Percentiles rank a stretch among this genome's conserved stretches.
phyloP scores from a whole-genome alignment of 208 protist species.

The Trypanosoma melophagium region DNA sequence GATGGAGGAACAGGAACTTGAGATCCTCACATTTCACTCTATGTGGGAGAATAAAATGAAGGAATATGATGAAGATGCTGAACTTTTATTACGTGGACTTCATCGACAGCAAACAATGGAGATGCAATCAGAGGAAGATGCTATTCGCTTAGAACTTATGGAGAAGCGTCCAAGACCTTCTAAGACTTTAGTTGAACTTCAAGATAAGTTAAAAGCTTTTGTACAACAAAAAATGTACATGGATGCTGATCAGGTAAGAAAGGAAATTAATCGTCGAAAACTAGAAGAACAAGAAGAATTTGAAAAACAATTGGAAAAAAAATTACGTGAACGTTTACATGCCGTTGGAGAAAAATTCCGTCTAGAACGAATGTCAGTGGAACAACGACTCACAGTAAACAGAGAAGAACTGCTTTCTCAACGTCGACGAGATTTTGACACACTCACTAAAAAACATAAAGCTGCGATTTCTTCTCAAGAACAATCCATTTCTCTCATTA shows the following conservation, averaged over 20 bases:
- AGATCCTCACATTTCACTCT: conserved; percentile 39
- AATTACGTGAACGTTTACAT: conserved; percentile 26
- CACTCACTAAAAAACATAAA: conserved; percentile 24
- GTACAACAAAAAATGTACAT: conserved; percentile 43
- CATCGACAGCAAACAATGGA: conserved; percentile 36
- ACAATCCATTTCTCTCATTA: conserved; percentile 23
- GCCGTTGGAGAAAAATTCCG: conserved; percentile 17
- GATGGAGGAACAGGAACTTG: conserved; percentile 33
- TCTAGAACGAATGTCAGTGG: conserved; percentile 28
- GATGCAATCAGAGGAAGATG: conserved; percentile 29
- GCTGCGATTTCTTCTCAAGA: conserved; percentile 26
- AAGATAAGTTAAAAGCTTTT: conserved; percentile 28
- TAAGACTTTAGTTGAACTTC: conserved; percentile 28
- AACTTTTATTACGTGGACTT: conserved; percentile 26
- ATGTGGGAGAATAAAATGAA: conserved; percentile 40
- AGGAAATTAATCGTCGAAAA: conserved; percentile 29
- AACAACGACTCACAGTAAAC: conserved; percentile 24
- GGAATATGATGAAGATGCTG: conserved; percentile 40
- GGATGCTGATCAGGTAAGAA: conserved; percentile 37
- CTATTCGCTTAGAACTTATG: conserved; percentile 18
- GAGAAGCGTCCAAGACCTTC: conserved; percentile 12
- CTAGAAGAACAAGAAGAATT: conserved; percentile 32
- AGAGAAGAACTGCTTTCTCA: conserved; percentile 30
- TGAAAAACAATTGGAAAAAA: conserved; percentile 22
- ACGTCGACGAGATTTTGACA: conserved; percentile 32